Base-by-base conservation (phyloP, 768 basidiomycete genomes). In the Kwoniella dendrophila region DNA sequence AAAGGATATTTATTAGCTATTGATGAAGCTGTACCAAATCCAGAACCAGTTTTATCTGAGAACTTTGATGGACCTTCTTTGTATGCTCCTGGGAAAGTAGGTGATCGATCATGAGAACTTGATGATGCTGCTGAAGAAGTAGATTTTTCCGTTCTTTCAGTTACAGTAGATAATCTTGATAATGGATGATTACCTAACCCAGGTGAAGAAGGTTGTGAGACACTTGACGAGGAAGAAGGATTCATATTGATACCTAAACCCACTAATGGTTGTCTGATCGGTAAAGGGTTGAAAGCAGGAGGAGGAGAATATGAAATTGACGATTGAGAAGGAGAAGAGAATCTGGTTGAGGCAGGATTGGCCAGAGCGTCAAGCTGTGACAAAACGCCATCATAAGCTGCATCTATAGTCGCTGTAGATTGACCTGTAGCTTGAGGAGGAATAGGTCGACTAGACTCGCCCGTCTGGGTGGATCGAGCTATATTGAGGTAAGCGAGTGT, bases 341-440 rank as follows among this genome's bases (percentile, higher is more conserved):
- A 18, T 36, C 34, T 50, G 12, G 7, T 43, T 34, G 63, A 7
- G 20, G 52, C 33, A 29, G 68, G 59, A 26, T 53, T 29, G 33
- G 54, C 73, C 12, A 75, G 66, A 34, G 58, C 63, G 56, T 75
- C 68, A 43, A 75, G 71, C 16, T 67, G 59, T 10, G 67, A 64
- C 29, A 72, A 56, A 53, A 75, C 71, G 16, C 67, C 69, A 34
- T 72, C 71, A 56, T 71, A 75, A n/a, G 73, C 73, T 56, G 63
- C 62, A 41, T 74, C 72, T 32, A 74, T 63, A 20, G 69, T 69
- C 2, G 66, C 41, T 2, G 68, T 69, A 2, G 71, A 72, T 45
- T 71, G 69, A n/a, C 71, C 71, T 7, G 71, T 75, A 6, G 59
- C 29, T 34, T 72, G 73, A 33, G 68, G 57, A 3, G 29, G 45